Conservation (phyloP, 345 rosid species). For the Abelmoschus esculentus region DNA sequence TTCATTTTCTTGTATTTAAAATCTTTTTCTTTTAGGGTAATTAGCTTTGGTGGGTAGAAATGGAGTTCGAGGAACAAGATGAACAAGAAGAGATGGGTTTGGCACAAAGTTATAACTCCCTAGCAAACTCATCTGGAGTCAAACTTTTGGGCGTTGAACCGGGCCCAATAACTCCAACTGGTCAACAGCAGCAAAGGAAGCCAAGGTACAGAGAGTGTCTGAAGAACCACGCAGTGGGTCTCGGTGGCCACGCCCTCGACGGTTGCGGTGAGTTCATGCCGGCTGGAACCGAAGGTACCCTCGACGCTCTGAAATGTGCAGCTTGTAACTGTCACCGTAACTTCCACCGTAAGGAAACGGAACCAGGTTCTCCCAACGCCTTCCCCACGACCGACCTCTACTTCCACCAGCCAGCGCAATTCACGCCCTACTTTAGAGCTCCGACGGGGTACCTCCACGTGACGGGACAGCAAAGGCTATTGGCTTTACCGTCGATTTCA, state of each 20-base stretch:
- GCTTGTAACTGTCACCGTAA: conserved; percentile 84
- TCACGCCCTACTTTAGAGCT: conserved; percentile 45
- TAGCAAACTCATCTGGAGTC: conserved; percentile 23
- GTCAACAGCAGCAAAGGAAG: conserved; percentile 17
- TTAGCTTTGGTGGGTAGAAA: conserved; percentile 4
- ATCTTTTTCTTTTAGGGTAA: background rate
- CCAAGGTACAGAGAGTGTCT: conserved; percentile 61
- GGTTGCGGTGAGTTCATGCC: conserved; percentile 81
- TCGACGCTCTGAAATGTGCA: conserved; percentile 69
- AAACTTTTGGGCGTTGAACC: conserved; percentile 24
- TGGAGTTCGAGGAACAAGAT: conserved; percentile 52
- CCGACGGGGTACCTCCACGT: conserved; percentile 47
- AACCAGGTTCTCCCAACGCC: background rate
- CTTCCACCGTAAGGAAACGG: conserved; percentile 65
- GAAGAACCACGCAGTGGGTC: conserved; percentile 67
- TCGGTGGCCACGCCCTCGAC: conserved; percentile 77
- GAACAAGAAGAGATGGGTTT: conserved; percentile 55
- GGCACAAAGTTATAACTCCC: conserved; percentile 35
- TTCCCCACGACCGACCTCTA: conserved; percentile 19
- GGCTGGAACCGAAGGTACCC: conserved; percentile 68
- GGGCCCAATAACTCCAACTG: conserved; percentile 10
- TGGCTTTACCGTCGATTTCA: conserved; percentile 42
- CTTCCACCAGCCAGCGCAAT: conserved; percentile 32
- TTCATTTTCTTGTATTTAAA: no score
- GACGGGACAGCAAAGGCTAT: conserved; percentile 30